A percentile compares a stretch with the other conserved stretches of the same genome.
Evolutionary conservation across 257 asterid genomes (phyloP).

Genomic region (Ilex aquifolium): DNA sequence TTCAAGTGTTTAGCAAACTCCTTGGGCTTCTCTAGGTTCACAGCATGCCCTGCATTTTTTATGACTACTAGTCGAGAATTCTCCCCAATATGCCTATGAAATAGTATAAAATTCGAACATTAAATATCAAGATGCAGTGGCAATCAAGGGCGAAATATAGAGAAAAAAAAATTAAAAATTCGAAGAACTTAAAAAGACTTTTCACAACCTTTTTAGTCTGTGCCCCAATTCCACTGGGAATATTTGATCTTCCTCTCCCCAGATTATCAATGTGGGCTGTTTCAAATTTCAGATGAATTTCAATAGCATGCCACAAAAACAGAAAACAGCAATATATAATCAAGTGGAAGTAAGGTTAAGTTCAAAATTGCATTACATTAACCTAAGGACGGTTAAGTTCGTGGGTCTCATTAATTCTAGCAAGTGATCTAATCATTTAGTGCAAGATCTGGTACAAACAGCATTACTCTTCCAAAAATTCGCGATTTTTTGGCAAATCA

Average conservation of each 20-base stretch:
- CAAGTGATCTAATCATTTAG: too few species aligned
- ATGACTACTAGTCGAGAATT: conserved; percentile 58
- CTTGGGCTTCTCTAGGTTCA: conserved; percentile 75
- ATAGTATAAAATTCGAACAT: not conserved
- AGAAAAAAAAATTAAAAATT: not conserved
- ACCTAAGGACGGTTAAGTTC: too few species aligned
- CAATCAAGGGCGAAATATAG: not conserved
- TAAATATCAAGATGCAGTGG: too few species aligned
- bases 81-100: conserved; percentile 65
- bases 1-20: conserved; percentile 71
- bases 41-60: conserved; percentile 82
- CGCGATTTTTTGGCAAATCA: too few species aligned
- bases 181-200: not conserved
- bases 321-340: too few species aligned
- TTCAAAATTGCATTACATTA: too few species aligned
- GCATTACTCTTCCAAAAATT: too few species aligned
- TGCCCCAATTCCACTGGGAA: conserved; percentile 77
- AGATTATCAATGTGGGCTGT: conserved; percentile 74
- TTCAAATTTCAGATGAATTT: conserved; percentile 4
- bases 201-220: conserved; percentile 51
- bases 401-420: too few species aligned
- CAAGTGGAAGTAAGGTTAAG: too few species aligned
- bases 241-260: conserved; percentile 83
- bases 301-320: not conserved
- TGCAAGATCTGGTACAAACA: too few species aligned